Conservation (phyloP, 2,329 filamentous ascomycete genomes). For the Pseudopyricularia javanii region DNA sequence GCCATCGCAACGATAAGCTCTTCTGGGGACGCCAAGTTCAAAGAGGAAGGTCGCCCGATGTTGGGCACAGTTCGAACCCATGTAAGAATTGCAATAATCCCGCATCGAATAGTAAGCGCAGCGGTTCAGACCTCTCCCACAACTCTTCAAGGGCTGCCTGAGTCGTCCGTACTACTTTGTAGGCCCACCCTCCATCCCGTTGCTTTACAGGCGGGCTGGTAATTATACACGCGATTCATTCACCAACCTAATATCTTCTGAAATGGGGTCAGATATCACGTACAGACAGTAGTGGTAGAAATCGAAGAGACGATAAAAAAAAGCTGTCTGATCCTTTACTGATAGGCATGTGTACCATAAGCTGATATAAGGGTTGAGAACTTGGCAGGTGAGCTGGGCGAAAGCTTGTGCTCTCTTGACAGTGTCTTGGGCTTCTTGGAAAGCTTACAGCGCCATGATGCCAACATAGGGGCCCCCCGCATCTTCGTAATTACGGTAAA, state of each 20-base stretch:
- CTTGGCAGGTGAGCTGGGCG: not conserved
- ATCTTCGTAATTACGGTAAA: too few species aligned
- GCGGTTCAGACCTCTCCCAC: too few species aligned
- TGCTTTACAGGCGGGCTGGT: not conserved
- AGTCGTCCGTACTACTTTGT: too few species aligned
- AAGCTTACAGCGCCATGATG: not conserved
- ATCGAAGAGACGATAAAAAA: too few species aligned
- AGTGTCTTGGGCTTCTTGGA: not conserved
- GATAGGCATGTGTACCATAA: too few species aligned
- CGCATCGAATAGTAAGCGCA: too few species aligned
- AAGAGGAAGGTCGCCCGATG: not conserved
- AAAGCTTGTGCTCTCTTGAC: conserved; percentile 1
- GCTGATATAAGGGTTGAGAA: not conserved
- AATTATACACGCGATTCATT: not conserved
- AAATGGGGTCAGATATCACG: not conserved
- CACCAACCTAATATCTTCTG: not conserved
- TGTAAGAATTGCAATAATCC: too few species aligned
- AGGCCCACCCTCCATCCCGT: too few species aligned
- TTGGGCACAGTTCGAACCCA: conserved; percentile 5
- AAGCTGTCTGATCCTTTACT: too few species aligned
- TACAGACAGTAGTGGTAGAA: too few species aligned
- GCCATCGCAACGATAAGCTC: not conserved
- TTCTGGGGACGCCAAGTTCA: not conserved
- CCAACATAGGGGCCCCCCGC: too few species aligned
- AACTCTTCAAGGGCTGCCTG: too few species aligned